These are phyloP conservation scores for Plasmodiophora brassicae DNA, from an alignment of 208 protist species.

Conservation along the genomic window DNA sequence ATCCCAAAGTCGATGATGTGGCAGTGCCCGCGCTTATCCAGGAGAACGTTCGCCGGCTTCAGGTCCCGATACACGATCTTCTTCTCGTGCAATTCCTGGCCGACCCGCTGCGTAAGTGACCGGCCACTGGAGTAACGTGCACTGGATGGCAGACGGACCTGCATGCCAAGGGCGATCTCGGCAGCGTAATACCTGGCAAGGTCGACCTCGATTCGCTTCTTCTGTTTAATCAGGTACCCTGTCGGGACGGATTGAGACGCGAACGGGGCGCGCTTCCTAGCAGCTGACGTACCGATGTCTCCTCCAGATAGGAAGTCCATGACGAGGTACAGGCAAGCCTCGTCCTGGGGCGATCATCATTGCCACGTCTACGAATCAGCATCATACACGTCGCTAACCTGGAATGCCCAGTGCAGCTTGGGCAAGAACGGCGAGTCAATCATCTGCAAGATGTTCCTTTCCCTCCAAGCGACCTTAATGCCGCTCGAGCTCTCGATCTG, in stretches of 20 bases:
- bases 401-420: constrained; percentile 23
- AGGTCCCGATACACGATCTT: constrained; percentile 48
- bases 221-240: neutral
- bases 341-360: neutral
- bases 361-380: neutral
- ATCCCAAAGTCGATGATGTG: constrained; percentile 50
- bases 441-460: constrained; percentile 12
- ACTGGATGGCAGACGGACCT: neutral
- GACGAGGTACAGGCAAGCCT: constrained; percentile 17
- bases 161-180: neutral
- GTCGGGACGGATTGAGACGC: neutral
- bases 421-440: constrained; percentile 20
- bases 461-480: constrained; percentile 15
- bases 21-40: constrained; percentile 42
- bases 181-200: neutral
- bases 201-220: neutral
- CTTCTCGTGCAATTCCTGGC: constrained; percentile 34
- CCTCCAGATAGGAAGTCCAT: constrained; percentile 20
- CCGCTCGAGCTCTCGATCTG: neutral
- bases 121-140: neutral
- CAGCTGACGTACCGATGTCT: neutral
- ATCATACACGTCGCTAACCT: neutral
- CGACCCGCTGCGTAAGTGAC: neutral
- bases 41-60: constrained; percentile 48
- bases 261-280: neutral